Conservation (phyloP, 2,329 filamentous ascomycete genomes). For the Dactylellina haptotyla region DNA sequence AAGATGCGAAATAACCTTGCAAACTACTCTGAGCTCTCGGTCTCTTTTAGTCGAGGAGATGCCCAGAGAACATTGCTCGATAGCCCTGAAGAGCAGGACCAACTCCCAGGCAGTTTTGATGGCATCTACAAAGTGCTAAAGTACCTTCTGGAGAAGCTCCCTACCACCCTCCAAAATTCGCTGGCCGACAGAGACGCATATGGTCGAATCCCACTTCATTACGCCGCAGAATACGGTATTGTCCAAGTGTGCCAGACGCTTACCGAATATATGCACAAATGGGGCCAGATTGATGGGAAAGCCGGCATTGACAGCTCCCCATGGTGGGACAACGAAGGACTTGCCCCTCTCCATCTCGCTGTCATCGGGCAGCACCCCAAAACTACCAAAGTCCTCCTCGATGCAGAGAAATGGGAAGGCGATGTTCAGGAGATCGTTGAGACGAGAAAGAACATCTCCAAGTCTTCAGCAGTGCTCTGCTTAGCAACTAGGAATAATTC, state of each 20-base stretch:
- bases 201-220: slow-evolving; percentile 87
- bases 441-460: slow-evolving; percentile 74
- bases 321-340: slow-evolving; percentile 94
- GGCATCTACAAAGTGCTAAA: slow-evolving; percentile 62
- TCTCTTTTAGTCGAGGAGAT: slow-evolving; percentile 37
- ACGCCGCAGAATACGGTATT: slow-evolving; percentile 93
- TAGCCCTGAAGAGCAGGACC: slow-evolving; percentile 45
- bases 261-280: slow-evolving; percentile 87
- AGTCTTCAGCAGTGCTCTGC: slow-evolving; percentile 86
- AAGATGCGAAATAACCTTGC: slow-evolving; percentile 62
- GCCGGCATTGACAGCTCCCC: slow-evolving; percentile 84
- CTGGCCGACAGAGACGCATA: slow-evolving; percentile 78
- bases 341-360: slow-evolving; percentile 87
- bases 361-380: slow-evolving; percentile 90
- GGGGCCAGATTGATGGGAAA: slow-evolving; percentile 84
- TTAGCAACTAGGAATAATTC: slow-evolving; percentile 91
- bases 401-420: slow-evolving; percentile 80
- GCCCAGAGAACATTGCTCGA: neutral
- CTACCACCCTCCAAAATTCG: slow-evolving; percentile 72
- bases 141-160: slow-evolving; percentile 71
- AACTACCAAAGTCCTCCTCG: slow-evolving; percentile 82
- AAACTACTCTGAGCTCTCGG: slow-evolving; percentile 67
- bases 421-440: slow-evolving; percentile 71
- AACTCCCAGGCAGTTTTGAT: slow-evolving; percentile 45
- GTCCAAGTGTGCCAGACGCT: slow-evolving; percentile 88